phyloP scores from a whole-genome alignment of 176 grass and related monocot species.

The Aegilops umbellulata region DNA sequence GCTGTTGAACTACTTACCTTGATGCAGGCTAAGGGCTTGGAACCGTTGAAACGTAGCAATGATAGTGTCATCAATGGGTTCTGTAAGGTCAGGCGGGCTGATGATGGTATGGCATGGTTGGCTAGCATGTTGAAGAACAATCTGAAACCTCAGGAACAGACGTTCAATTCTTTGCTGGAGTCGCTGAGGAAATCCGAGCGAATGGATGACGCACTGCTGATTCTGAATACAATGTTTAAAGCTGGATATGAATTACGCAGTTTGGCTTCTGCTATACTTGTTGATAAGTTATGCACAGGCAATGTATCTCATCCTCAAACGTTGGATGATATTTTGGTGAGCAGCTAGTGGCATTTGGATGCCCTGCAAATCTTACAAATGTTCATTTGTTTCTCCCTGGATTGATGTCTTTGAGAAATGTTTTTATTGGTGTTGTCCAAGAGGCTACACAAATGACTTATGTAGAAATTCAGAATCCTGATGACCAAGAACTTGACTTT shows the following conservation, averaged over 20 bases:
- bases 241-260: conserved; percentile 50
- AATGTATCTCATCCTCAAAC: conserved; percentile 18
- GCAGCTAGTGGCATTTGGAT: conserved; percentile 31
- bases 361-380: not conserved
- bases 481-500: not conserved
- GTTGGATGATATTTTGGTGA: conserved; percentile 52
- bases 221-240: conserved; percentile 66
- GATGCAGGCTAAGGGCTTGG: conserved; percentile 67
- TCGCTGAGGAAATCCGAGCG: conserved; percentile 36
- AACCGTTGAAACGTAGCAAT: conserved; percentile 52
- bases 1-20: conserved; percentile 62
- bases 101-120: conserved; percentile 77
- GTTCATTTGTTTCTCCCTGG: conserved; percentile 10
- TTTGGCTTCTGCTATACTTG: conserved; percentile 39
- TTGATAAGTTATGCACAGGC: conserved; percentile 52
- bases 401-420: not conserved
- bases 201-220: conserved; percentile 62
- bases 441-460: not conserved
- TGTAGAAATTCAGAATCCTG: conserved; percentile 29
- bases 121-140: conserved; percentile 69
- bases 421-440: not conserved
- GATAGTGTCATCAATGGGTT: conserved; percentile 63
- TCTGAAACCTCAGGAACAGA: conserved; percentile 52
- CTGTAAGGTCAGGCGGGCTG: conserved; percentile 57
- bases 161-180: conserved; percentile 48